Conservation (phyloP, 345 rosid genomes). For the Draba incana region DNA sequence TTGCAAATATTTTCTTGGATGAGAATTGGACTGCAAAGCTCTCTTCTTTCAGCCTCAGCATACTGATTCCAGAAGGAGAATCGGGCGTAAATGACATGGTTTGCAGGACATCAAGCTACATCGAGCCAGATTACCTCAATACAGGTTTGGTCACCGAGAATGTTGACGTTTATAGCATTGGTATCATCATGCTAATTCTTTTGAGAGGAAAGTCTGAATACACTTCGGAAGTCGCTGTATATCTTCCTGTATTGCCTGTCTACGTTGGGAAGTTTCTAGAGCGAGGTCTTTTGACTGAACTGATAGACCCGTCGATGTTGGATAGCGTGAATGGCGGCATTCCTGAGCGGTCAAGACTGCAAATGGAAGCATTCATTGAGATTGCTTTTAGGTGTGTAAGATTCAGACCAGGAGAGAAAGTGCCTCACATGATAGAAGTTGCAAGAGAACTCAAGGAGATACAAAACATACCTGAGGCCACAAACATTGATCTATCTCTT, state of each 20-base stretch:
- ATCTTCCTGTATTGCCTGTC: slow-evolving; percentile 30
- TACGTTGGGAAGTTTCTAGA: slow-evolving; percentile 13
- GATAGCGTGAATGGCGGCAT: neutral
- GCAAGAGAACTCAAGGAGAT: slow-evolving; percentile 30
- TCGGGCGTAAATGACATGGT: slow-evolving; percentile 14
- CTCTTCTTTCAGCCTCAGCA: slow-evolving; percentile 30
- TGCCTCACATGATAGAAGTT: slow-evolving; percentile 19
- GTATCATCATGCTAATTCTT: slow-evolving; percentile 31
- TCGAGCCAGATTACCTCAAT: slow-evolving; percentile 11
- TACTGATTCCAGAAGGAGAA: slow-evolving; percentile 34
- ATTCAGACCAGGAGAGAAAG: slow-evolving; percentile 24
- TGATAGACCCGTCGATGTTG: slow-evolving; percentile 29
- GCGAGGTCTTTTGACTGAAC: neutral
- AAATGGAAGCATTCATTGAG: slow-evolving; percentile 35
- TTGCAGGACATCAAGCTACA: slow-evolving; percentile 31
- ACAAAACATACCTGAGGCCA: neutral
- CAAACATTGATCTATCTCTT: neutral
- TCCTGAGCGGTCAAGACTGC: slow-evolving; percentile 10
- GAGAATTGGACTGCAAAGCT: slow-evolving; percentile 22
- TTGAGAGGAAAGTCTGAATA: slow-evolving; percentile 29
- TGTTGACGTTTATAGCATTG: slow-evolving; percentile 30
- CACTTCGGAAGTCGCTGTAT: neutral
- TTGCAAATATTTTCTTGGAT: slow-evolving; percentile 33
- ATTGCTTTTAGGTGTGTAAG: slow-evolving; percentile 36
- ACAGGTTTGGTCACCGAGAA: slow-evolving; percentile 38